Conservation (phyloP, 1,139 yeast species). For the Protomyces arabidopsidicola region DNA sequence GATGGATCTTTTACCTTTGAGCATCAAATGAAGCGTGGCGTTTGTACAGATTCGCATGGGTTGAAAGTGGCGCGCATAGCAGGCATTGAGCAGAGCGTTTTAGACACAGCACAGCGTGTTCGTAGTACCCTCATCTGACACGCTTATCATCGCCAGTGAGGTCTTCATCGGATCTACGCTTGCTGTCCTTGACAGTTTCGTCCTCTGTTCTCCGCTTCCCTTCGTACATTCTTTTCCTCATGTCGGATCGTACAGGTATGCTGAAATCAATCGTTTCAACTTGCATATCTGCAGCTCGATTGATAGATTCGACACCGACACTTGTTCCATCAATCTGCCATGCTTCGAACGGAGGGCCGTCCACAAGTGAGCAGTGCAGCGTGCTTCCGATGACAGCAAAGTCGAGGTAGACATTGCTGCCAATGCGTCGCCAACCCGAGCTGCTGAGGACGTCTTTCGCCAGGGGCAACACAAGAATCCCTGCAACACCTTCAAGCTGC, state of each 20-base stretch:
- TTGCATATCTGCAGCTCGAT: not conserved
- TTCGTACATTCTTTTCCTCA: not conserved
- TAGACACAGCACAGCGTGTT: not conserved
- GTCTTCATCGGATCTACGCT: not conserved
- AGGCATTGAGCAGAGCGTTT: slow-evolving; percentile 30
- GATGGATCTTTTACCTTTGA: slow-evolving; percentile 4
- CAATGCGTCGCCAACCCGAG: not conserved
- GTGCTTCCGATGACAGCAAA: not conserved
- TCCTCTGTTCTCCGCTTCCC: not conserved
- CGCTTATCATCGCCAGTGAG: not conserved
- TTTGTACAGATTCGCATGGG: slow-evolving; percentile 32
- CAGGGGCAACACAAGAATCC: not conserved
- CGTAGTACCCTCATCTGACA: not conserved
- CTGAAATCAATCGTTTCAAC: not conserved
- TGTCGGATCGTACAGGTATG: not conserved
- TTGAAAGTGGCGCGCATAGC: slow-evolving; percentile 33
- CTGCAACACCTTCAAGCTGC: not conserved
- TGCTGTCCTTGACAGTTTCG: not conserved
- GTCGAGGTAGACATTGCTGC: not conserved
- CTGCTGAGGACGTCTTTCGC: not conserved
- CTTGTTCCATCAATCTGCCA: not conserved
- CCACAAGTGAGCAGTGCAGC: not conserved
- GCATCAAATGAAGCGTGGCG: slow-evolving; percentile 19
- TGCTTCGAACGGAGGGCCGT: not conserved
- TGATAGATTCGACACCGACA: not conserved